Percentiles rank a stretch among this genome's conserved stretches.
phyloP scores from a whole-genome alignment of 2,329 filamentous ascomycete species.

The Plectosphaerella plurivora region DNA sequence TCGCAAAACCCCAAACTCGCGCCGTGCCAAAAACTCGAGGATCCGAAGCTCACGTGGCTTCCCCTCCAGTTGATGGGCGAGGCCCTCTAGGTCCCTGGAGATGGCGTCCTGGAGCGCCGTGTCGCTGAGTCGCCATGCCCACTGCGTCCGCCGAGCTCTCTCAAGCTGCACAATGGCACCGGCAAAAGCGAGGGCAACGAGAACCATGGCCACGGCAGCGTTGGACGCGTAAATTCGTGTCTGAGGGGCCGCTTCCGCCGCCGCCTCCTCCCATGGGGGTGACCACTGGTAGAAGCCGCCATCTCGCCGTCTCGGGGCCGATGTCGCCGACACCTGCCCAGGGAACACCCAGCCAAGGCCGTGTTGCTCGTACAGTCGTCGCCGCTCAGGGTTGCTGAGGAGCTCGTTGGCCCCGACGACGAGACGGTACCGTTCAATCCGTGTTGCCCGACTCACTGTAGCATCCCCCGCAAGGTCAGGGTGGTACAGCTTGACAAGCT shows the following conservation, averaged over 20 bases:
- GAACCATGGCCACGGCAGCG: constrained; percentile 6
- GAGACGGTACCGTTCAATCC: constrained; percentile 11
- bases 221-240: constrained; percentile 10
- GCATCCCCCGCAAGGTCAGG: constrained; percentile 9
- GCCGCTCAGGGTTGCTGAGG: constrained; percentile 8
- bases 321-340: not conserved
- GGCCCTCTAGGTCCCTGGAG: not conserved
- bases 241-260: not conserved
- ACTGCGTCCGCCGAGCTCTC: not conserved
- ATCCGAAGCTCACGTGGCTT: constrained; percentile 3
- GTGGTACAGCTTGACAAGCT: constrained; percentile 15
- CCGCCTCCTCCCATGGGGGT: too few species aligned
- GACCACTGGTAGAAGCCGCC: too few species aligned
- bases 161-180: constrained; percentile 6
- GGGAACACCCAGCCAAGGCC: constrained; percentile 5
- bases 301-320: too few species aligned
- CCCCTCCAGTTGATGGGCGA: constrained; percentile 1
- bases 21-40: constrained; percentile 4
- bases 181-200: constrained; percentile 6
- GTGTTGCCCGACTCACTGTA: not conserved
- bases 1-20: not conserved
- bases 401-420: constrained; percentile 11
- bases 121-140: constrained; percentile 1
- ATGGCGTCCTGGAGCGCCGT: constrained; percentile 3
- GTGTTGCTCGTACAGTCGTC: constrained; percentile 8